phyloP scores from a whole-genome alignment of 2,329 filamentous ascomycete genomes.

The Emergomyces orientalis region DNA sequence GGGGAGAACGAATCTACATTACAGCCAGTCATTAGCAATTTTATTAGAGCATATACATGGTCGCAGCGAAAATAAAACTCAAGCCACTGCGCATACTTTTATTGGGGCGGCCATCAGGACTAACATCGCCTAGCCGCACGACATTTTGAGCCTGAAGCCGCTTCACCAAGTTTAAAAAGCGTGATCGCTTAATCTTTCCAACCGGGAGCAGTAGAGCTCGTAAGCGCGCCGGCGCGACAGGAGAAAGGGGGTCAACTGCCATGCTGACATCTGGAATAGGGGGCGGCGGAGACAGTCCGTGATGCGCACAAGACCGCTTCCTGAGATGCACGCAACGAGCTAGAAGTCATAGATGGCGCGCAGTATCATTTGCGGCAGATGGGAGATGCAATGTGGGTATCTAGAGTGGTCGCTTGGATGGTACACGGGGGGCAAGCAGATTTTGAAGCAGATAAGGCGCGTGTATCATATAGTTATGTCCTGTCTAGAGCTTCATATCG shows the following conservation, averaged over 20 bases:
- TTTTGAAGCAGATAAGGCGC: not conserved
- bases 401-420: not conserved
- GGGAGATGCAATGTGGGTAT: not conserved
- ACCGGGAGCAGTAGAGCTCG: conserved; percentile 79
- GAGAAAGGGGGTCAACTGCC: conserved; percentile 81
- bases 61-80: not conserved
- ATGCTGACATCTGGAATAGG: conserved; percentile 51
- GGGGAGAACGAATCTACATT: conserved; percentile 82
- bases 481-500: not conserved
- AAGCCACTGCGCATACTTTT: conserved; percentile 54
- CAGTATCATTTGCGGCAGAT: conserved; percentile 3
- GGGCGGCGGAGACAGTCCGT: conserved; percentile 26
- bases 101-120: conserved; percentile 71
- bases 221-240: conserved; percentile 83
- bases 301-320: conserved; percentile 28
- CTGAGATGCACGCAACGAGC: conserved; percentile 16
- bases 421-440: not conserved
- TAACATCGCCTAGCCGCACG: conserved; percentile 77
- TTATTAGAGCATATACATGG: not conserved
- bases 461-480: not conserved
- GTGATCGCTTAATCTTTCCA: conserved; percentile 71
- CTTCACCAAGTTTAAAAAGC: conserved; percentile 69
- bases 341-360: conserved; percentile 19
- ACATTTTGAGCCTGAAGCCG: conserved; percentile 70
- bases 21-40: conserved; percentile 15